phyloP scores from a whole-genome alignment of 768 basidiomycete species.

The Mycena sanguinolenta region DNA sequence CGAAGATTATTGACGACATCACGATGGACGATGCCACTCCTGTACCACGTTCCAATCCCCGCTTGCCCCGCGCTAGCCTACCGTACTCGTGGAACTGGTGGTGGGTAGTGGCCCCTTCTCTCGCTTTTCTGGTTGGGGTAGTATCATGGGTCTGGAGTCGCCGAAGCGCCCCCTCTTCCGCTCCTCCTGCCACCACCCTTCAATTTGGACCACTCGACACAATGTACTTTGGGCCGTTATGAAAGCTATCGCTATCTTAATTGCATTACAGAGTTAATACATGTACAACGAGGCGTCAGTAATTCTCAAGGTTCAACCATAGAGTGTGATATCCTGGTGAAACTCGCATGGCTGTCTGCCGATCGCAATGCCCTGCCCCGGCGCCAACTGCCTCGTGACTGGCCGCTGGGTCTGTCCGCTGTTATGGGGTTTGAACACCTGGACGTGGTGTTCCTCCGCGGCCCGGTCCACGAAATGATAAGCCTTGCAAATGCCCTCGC shows the following conservation, averaged over 20 bases:
- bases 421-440: slow-evolving; percentile 45
- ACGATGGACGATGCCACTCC: slow-evolving; percentile 39
- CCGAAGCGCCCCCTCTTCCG: background rate
- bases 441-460: slow-evolving; percentile 67
- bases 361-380: slow-evolving; percentile 70
- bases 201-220: background rate
- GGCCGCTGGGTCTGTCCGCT: background rate
- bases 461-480: slow-evolving; percentile 71
- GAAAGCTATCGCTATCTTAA: background rate
- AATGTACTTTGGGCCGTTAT: background rate
- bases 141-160: slow-evolving; percentile 42
- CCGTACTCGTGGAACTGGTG: slow-evolving; percentile 50
- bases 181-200: background rate
- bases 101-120: slow-evolving; percentile 47
- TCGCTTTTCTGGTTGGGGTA: slow-evolving; percentile 46
- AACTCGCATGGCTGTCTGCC: slow-evolving; percentile 74
- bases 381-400: slow-evolving; percentile 43
- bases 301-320: slow-evolving; percentile 16
- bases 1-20: slow-evolving; percentile 64
- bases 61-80: too few species aligned
- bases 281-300: slow-evolving; percentile 26
- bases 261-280: slow-evolving; percentile 18
- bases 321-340: slow-evolving; percentile 52
- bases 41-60: background rate
- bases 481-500: slow-evolving; percentile 74